Percentiles rank a stretch among this genome's conserved stretches.
phyloP scores from a whole-genome alignment of 345 rosid species.

The Stellera chamaejasme region DNA sequence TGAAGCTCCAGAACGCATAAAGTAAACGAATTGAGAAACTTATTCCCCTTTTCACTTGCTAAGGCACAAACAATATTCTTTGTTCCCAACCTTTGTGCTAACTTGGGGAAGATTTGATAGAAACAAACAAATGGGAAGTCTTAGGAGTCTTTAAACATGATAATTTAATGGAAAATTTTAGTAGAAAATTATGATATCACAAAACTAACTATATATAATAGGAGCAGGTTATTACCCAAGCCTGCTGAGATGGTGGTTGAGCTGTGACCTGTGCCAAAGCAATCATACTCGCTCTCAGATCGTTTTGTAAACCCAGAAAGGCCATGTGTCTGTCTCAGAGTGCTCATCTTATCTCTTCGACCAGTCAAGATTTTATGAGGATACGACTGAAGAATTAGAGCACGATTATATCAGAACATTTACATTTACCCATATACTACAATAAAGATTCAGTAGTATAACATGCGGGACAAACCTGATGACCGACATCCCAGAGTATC shows the following conservation, averaged over 20 bases:
- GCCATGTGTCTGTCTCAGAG: slow-evolving; percentile 85
- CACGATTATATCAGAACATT: not conserved
- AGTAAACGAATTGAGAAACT: not conserved
- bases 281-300: slow-evolving; percentile 85
- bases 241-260: slow-evolving; percentile 96
- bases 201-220: not conserved
- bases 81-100: too few relatives aligned
- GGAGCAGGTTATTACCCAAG: slow-evolving; percentile 42
- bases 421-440: not conserved
- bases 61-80: too few relatives aligned
- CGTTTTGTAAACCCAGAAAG: slow-evolving; percentile 86
- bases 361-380: slow-evolving; percentile 97
- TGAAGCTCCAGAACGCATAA: not conserved
- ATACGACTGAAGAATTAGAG: slow-evolving; percentile 47
- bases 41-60: too few relatives aligned
- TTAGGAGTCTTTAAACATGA: too few relatives aligned
- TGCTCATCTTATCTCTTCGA: slow-evolving; percentile 87
- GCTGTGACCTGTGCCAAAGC: slow-evolving; percentile 94
- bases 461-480: slow-evolving; percentile 49
- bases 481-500: slow-evolving; percentile 98
- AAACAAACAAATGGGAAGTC: too few relatives aligned
- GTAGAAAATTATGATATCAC: too few relatives aligned
- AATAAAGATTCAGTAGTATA: not conserved
- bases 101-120: too few relatives aligned
- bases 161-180: too few relatives aligned